These are phyloP conservation scores for Glaciozyma antarctica DNA, from an alignment of 768 basidiomycete species.

Conservation along the genomic window DNA sequence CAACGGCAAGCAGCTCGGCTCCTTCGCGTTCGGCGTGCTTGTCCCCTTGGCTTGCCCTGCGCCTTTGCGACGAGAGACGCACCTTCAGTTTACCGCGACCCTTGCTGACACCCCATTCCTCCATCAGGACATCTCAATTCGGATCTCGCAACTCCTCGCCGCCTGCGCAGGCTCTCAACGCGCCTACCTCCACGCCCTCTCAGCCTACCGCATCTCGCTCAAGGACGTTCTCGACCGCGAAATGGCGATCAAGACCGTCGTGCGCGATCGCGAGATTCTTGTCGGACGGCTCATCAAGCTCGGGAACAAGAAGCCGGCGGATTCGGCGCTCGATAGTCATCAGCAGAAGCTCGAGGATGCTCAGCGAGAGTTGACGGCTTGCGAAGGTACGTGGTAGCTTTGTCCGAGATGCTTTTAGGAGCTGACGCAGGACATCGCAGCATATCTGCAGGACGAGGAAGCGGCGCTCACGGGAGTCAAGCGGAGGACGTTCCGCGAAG, in stretches of 20 bases:
- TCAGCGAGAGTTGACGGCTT: constrained; percentile 33
- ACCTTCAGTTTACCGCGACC: neutral
- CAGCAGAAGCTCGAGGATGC: constrained; percentile 33
- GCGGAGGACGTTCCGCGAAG: constrained; percentile 31
- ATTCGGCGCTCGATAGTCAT: constrained; percentile 19
- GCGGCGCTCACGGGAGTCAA: constrained; percentile 29
- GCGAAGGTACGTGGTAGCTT: constrained; percentile 24
- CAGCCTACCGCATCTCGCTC: constrained; percentile 31
- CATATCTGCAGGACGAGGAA: constrained; percentile 33
- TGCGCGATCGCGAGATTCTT: constrained; percentile 36
- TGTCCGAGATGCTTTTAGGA: neutral
- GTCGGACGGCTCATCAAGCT: constrained; percentile 35
- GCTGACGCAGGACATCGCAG: neutral
- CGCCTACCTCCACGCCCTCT: constrained; percentile 30
- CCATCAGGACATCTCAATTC: constrained; percentile 27
- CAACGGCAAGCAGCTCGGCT: too few relatives aligned
- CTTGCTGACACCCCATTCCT: neutral
- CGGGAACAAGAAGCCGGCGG: constrained; percentile 33
- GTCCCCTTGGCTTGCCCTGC: too few relatives aligned
- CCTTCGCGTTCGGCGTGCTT: too few relatives aligned
- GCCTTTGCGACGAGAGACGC: too few relatives aligned
- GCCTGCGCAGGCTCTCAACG: constrained; percentile 30
- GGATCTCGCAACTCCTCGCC: constrained; percentile 26
- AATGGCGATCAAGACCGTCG: constrained; percentile 30
- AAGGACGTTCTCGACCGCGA: constrained; percentile 35